Conservation (phyloP, 352 stramenopile species). For the Globisporangium mamillatum region DNA sequence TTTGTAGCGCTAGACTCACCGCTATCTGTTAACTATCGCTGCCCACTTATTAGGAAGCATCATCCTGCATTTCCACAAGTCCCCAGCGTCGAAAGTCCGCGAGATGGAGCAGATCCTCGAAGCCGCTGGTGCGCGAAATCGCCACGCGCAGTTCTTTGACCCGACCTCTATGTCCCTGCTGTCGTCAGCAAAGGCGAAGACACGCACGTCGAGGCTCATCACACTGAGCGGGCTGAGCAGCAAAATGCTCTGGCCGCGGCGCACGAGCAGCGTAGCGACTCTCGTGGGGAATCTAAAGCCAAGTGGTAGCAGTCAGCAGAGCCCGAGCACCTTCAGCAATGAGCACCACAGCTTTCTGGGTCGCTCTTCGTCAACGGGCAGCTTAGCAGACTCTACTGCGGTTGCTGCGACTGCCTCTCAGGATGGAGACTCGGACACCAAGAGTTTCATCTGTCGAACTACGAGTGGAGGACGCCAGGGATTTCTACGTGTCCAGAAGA, state of each 20-base stretch:
- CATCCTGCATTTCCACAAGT: constrained; percentile 74
- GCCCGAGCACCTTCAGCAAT: constrained; percentile 14
- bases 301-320: neutral
- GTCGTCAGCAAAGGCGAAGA: constrained; percentile 1
- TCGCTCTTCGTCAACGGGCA: neutral
- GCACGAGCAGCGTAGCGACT: constrained; percentile 4
- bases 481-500: constrained; percentile 27
- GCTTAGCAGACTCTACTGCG: neutral
- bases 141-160: constrained; percentile 16
- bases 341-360: constrained; percentile 18
- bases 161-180: neutral
- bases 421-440: constrained; percentile 17
- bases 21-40: neutral
- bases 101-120: constrained; percentile 63
- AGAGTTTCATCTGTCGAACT: constrained; percentile 29
- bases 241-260: constrained; percentile 14
- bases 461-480: constrained; percentile 19
- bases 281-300: neutral
- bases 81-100: constrained; percentile 32
- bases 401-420: neutral
- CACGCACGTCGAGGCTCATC: constrained; percentile 14
- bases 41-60: constrained; percentile 47
- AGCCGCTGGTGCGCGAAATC: constrained; percentile 34
- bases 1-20: neutral
- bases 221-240: constrained; percentile 16